phyloP scores from a whole-genome alignment of 768 basidiomycete species.

The Dendrothele bispora region DNA sequence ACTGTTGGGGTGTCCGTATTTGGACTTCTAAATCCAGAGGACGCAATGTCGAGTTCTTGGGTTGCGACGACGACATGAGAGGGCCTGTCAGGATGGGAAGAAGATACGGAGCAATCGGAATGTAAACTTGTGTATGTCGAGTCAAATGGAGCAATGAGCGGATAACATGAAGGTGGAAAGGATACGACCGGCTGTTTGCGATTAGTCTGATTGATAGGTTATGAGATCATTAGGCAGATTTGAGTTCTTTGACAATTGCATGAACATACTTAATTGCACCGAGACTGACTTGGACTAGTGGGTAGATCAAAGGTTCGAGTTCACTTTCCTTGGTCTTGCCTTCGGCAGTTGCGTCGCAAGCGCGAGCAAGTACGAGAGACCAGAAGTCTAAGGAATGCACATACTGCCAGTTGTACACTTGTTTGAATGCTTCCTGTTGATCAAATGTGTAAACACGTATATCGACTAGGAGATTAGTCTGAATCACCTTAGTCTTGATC shows the following conservation, averaged over 20 bases:
- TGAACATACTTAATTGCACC: slow-evolving; percentile 85
- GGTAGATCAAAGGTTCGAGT: slow-evolving; percentile 88
- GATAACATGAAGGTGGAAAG: slow-evolving; percentile 90
- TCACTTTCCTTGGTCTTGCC: slow-evolving; percentile 66
- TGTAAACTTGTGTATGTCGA: slow-evolving; percentile 79
- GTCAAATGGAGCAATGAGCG: slow-evolving; percentile 87
- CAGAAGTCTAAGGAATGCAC: slow-evolving; percentile 97
- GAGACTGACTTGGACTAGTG: slow-evolving; percentile 90
- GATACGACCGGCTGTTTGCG: slow-evolving; percentile 88
- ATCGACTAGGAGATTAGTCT: not conserved
- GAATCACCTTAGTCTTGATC: slow-evolving; percentile 71
- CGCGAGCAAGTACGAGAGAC: slow-evolving; percentile 82
- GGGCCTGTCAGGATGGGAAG: slow-evolving; percentile 82
- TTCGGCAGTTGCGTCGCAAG: slow-evolving; percentile 63
- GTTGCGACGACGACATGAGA: slow-evolving; percentile 64
- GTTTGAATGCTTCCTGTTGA: slow-evolving; percentile 81
- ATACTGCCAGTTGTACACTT: slow-evolving; percentile 99
- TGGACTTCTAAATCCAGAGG: slow-evolving; percentile 87
- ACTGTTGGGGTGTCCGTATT: slow-evolving; percentile 86
- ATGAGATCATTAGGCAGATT: slow-evolving; percentile 12
- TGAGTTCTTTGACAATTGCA: slow-evolving; percentile 5
- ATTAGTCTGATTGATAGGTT: slow-evolving; percentile 66
- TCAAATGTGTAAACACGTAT: slow-evolving; percentile 3
- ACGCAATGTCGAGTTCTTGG: slow-evolving; percentile 82
- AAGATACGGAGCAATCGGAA: slow-evolving; percentile 85